Evolutionary conservation across 768 basidiomycete species (phyloP), one percentile per base, ranked within the genome.

Genomic region (Imleria badia): DNA sequence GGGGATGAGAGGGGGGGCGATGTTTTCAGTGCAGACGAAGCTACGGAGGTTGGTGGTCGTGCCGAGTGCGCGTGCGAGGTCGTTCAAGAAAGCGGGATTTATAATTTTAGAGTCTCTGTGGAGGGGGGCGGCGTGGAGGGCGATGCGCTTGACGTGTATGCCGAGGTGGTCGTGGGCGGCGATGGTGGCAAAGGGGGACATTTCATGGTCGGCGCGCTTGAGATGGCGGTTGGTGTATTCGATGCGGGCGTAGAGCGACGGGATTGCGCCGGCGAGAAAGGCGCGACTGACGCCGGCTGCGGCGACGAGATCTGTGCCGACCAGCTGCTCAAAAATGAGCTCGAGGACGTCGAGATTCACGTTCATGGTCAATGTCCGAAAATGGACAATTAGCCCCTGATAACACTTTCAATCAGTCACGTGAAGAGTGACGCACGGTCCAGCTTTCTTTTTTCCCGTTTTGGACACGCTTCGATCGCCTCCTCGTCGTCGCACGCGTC

Each of bases 311-410:
- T 88, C 85, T 1, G 69, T 52, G 17, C 76, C 75, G 39, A 75
- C 65, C 6, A 91, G 72, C 60, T 78, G 73, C 0, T 72, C 68
- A 58, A 86, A 86, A 17, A 91, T 81, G n/a, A 83, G 73, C 63
- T 86, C 84, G 39, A 89, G 77, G 35, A 90, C 85, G 70, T 91
- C 89, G 19, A 83, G 76, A 57, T 89, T 84, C 44, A 89, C 74
- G 60, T 81, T 86, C 59, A 87, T 82, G 12, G 82, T 83, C 26
- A 34, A 30, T 2, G 8, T 35, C 47, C 43, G 39, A 48, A 59
- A 33, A 35, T 13, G 20, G 54, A 2, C 3, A 52, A 6, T 44
- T 51, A 35, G 2, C 61, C 61, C 61, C 57, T 60, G 33, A 45
- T 36, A 26, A 1, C 20, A 14, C 4, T 9, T 10, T 31, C 12